phyloP scores from a whole-genome alignment of 345 rosid species.

The Capsella bursapastoris region DNA sequence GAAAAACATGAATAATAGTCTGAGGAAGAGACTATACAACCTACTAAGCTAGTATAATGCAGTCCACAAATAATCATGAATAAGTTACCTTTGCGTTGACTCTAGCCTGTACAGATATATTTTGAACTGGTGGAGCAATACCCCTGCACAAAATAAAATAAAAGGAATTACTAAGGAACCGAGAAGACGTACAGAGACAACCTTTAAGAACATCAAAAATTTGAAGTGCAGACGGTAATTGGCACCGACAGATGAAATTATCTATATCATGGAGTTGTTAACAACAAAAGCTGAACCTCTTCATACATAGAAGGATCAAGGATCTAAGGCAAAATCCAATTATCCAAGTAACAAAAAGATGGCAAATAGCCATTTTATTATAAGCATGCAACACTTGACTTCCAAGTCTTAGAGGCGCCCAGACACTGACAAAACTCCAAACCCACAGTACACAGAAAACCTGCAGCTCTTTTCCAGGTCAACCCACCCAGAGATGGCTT shows the following conservation, averaged over 20 bases:
- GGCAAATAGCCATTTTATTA: slow-evolving; percentile 44
- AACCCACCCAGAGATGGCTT: slow-evolving; percentile 2
- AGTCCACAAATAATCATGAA: background rate
- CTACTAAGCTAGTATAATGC: background rate
- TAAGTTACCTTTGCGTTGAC: slow-evolving; percentile 56
- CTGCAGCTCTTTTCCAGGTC: slow-evolving; percentile 21
- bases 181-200: slow-evolving; percentile 2
- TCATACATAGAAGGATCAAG: slow-evolving; percentile 39
- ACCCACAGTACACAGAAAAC: slow-evolving; percentile 1
- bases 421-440: slow-evolving; percentile 23
- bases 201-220: slow-evolving; percentile 11
- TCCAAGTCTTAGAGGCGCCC: slow-evolving; percentile 21
- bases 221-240: slow-evolving; percentile 16
- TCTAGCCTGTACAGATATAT: slow-evolving; percentile 5
- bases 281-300: slow-evolving; percentile 36
- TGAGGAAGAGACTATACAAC: background rate
- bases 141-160: slow-evolving; percentile 47
- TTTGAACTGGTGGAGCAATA: slow-evolving; percentile 50
- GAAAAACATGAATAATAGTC: background rate
- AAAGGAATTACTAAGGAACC: slow-evolving; percentile 4
- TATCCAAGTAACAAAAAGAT: slow-evolving; percentile 45
- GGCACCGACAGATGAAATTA: slow-evolving; percentile 27
- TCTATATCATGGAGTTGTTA: slow-evolving; percentile 13
- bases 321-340: slow-evolving; percentile 34
- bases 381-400: slow-evolving; percentile 35